Base-by-base conservation (phyloP, 345 rosid genomes). In the Hibiscus trionum region DNA sequence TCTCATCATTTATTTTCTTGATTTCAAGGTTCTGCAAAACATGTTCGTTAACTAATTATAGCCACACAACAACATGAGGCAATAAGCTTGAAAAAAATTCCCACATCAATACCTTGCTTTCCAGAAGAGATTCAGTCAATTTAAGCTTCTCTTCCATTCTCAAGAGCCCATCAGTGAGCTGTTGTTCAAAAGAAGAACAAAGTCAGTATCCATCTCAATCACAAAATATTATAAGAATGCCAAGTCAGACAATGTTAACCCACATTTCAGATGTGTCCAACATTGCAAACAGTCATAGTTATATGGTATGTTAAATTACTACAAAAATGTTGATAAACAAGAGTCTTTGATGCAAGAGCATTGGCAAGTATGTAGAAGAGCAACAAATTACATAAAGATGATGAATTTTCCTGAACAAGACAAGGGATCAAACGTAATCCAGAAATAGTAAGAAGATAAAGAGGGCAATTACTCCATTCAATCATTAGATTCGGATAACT, bases 1-100 rank as follows among this genome's bases (percentile, higher is more conserved):
- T 91, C 77, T 94, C 98, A 83, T 94, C 98, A 66, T 94, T 91
- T 70, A 91, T 86, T 83, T 90, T 91, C 88, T 90, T 94, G 71
- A 94, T 90, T 78, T 94, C 98, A 79, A 94, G 92, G 82, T 91
- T 91, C 98, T 94, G 88, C 73, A 67, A 70, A 64, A 39, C 67
- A 78, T 21, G 33, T 55, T 58, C 1, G 39, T 49, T 70, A 44
- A 75, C 66, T 70, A 57, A 70, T 42, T 68, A 61, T 2, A 67
- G 56, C 29, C 72, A 16, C 47, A 27, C 21, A 58, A 65, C 61
- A 50, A 74, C 11, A 55, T 9, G 26, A 75, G 24, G 53, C 66
- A 64, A 42, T 26, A 61, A 47, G 21, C 29, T 26, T 17, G n/a
- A 72, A 39, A 62, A 72, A 67, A 21, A 62, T 71, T 10, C 70